Evolutionary conservation across 1,139 yeast species (phyloP).

Genomic region (Candida gigantensis): DNA sequence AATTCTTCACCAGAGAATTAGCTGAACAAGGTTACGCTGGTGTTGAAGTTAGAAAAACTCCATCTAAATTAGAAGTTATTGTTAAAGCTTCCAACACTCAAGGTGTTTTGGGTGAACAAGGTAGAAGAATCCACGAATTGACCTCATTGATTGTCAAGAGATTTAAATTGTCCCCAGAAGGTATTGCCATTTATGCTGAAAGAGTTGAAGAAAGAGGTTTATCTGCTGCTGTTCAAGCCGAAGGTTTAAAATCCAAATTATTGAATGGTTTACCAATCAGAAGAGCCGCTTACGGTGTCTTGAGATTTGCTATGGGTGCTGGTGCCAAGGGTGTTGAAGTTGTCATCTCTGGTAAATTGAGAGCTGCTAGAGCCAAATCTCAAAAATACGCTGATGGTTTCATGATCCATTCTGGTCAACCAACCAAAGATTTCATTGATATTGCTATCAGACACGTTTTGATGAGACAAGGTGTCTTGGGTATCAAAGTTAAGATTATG

Average conservation of each 20-base stretch:
- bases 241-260: constrained; percentile 97
- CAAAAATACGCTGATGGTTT: constrained; percentile 99
- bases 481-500: constrained; percentile 99
- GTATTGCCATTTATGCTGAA: constrained; percentile 96
- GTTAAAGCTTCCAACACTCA: constrained; percentile 99
- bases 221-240: constrained; percentile 99
- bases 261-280: constrained; percentile 99
- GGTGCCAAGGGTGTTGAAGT: constrained; percentile 99
- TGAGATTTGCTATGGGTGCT: constrained; percentile 99
- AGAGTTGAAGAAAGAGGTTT: constrained; percentile 99
- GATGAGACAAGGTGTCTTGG: constrained; percentile 99
- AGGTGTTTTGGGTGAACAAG: constrained; percentile 99
- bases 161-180: constrained; percentile 94
- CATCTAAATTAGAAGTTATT: constrained; percentile 96
- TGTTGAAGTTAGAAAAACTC: constrained; percentile 99
- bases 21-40: constrained; percentile 99
- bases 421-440: constrained; percentile 98
- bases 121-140: constrained; percentile 99
- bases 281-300: constrained; percentile 99
- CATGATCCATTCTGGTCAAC: constrained; percentile 99
- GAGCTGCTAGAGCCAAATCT: constrained; percentile 99
- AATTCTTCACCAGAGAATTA: constrained; percentile 99
- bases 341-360: constrained; percentile 98
- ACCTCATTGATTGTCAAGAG: constrained; percentile 98
- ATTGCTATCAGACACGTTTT: constrained; percentile 99